A percentile compares a stretch with the other conserved stretches of the same genome.
phyloP scores from a whole-genome alignment of 257 asterid species.

The Capsicum chinense region DNA sequence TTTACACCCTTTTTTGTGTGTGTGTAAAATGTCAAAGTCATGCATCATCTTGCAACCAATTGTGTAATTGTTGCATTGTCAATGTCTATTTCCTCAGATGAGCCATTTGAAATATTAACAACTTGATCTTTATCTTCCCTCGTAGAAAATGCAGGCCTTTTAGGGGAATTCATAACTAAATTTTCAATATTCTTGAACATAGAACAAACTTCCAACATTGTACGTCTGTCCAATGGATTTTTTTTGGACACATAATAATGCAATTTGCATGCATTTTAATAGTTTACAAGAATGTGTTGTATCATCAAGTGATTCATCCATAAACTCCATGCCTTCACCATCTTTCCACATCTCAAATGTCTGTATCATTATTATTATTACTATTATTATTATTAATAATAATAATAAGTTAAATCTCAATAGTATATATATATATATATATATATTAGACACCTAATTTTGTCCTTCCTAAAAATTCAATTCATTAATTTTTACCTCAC shows the following conservation, averaged over 20 bases:
- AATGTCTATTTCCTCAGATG: not conserved
- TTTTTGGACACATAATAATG: constrained; percentile 47
- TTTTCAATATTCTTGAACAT: constrained; percentile 37
- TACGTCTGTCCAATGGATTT: constrained; percentile 41
- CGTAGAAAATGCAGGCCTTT: constrained; percentile 41
- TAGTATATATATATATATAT: no score
- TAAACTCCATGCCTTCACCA: constrained; percentile 33
- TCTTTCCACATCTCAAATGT: constrained; percentile 42
- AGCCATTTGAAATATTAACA: not conserved
- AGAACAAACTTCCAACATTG: constrained; percentile 45
- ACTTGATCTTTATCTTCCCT: constrained; percentile 22
- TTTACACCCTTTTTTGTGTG: no score
- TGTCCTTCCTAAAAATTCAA: no score
- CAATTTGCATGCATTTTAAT: constrained; percentile 43
- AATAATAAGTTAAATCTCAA: no score
- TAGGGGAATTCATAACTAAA: constrained; percentile 31
- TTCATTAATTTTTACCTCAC: no score
- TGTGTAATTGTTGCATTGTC: constrained; percentile 23
- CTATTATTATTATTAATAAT: no score
- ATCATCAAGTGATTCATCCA: constrained; percentile 43
- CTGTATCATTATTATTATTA: constrained; percentile 20
- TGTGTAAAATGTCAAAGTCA: not conserved
- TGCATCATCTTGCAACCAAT: constrained; percentile 10
- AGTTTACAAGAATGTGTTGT: constrained; percentile 37
- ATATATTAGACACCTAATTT: no score